A percentile compares a stretch with the other conserved stretches of the same genome.
These are phyloP conservation scores for Tricholomella constricta DNA, from an alignment of 768 basidiomycete species.

Conservation along the genomic window DNA sequence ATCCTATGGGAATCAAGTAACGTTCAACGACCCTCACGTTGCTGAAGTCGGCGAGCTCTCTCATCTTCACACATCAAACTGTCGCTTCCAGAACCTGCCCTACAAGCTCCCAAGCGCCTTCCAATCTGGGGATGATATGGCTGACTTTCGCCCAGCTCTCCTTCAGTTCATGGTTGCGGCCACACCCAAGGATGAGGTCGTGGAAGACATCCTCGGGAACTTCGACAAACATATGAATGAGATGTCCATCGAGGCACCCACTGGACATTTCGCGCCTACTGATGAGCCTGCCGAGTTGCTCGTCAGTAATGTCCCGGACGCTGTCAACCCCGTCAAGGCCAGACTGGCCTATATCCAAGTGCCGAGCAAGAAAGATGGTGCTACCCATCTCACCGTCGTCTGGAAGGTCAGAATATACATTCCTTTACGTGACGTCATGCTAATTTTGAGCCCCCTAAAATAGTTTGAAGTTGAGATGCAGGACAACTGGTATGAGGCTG, in stretches of 20 bases:
- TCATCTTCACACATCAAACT: conserved; percentile 59
- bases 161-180: conserved; percentile 81
- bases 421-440: background rate
- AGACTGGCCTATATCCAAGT: conserved; percentile 82
- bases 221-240: conserved; percentile 51
- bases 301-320: conserved; percentile 68
- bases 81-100: conserved; percentile 48
- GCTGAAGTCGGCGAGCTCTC: conserved; percentile 35
- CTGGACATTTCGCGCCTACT: conserved; percentile 47
- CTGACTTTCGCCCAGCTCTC: conserved; percentile 58
- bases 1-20: conserved; percentile 33
- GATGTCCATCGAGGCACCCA: conserved; percentile 44
- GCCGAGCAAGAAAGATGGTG: conserved; percentile 60
- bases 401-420: conserved; percentile 62
- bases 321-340: conserved; percentile 81
- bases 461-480: conserved; percentile 91
- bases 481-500: conserved; percentile 95
- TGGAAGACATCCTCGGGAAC: conserved; percentile 49
- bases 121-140: conserved; percentile 25
- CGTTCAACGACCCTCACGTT: conserved; percentile 29
- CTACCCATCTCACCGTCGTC: conserved; percentile 67
- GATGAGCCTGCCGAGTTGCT: conserved; percentile 39
- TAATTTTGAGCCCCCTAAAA: background rate
- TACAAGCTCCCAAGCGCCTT: conserved; percentile 31
- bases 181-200: conserved; percentile 52